Conservation (phyloP, 2,329 filamentous ascomycete genomes). For the Colletotrichum salicis region DNA sequence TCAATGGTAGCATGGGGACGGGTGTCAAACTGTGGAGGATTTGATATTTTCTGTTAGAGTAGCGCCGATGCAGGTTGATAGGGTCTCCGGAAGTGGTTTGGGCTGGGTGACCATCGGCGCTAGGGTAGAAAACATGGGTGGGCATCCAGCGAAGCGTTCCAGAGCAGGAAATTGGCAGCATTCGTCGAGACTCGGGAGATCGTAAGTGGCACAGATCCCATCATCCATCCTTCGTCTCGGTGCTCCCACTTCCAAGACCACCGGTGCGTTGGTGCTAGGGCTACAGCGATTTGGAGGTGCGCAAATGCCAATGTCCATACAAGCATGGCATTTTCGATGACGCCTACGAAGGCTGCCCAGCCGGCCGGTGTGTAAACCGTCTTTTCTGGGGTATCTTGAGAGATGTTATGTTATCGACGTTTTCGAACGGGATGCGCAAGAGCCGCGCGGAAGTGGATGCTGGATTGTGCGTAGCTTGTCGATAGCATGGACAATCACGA, state of each 20-base stretch:
- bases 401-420: slow-evolving; percentile 6
- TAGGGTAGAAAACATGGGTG: slow-evolving; percentile 11
- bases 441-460: slow-evolving; percentile 19
- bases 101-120: slow-evolving; percentile 10
- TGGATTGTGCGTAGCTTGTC: neutral
- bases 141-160: slow-evolving; percentile 16
- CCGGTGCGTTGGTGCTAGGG: neutral
- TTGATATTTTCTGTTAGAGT: slow-evolving; percentile 27
- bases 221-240: neutral
- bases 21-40: slow-evolving; percentile 23
- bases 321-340: slow-evolving; percentile 23
- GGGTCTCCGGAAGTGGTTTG: slow-evolving; percentile 23
- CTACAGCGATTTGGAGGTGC: neutral
- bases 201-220: slow-evolving; percentile 11
- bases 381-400: neutral
- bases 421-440: slow-evolving; percentile 19
- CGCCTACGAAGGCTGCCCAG: slow-evolving; percentile 24
- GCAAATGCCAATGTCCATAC: neutral
- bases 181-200: neutral
- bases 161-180: slow-evolving; percentile 24
- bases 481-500: neutral
- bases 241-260: neutral
- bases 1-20: slow-evolving; percentile 13
- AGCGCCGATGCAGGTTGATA: slow-evolving; percentile 29
- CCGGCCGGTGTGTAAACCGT: slow-evolving; percentile 2